Base-by-base conservation (phyloP, 1,139 yeast genomes). In the Sugiyamaella pinicola region DNA sequence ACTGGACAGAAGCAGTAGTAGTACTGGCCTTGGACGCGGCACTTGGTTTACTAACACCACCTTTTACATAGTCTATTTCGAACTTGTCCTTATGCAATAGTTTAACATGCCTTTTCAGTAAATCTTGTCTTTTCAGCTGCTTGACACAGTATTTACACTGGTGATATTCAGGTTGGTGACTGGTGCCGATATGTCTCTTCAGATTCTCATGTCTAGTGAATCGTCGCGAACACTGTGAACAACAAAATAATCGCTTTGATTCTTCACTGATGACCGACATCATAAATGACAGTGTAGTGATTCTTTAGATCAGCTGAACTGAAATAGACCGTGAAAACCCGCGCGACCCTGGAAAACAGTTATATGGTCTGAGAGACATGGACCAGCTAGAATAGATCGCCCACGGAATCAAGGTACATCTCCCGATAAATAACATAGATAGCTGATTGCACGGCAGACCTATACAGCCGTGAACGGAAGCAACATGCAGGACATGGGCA, bases 121-220 rank as follows among this genome's bases (percentile, higher is more conserved):
- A 21, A 41, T 53, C 55, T 31, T 49, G 44, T 44, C 55, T 41
- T 33, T 53, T 53, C 18, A 50, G 45, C 7, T 38, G 33, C 35
- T 50, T 50, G 10, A 37, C 19, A 29, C 55, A 53, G 31, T 49
- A 50, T 41, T 47, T 41, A 44, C 55, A 53, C 19, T 37, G 45
- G 45, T 44, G 41, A 22, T 37, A 39, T 18, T 37, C 39, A 8
- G 29, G 46, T 22, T 37, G 29, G 33, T 53, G 55, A 33, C 53
- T 43, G 7, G 55, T 50, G 19, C 34, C 41, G 4, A 53, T 43
- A 40, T 53, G 55, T 38, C 55, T 31, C 31, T 50, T 56, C 29
- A 53, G 34, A 24, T 53, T 53, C 37, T 53, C 55, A 33, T 49
- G 46, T 31, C 55, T 45, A 17, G 55, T 53, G 29, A 53, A 53